Base-by-base conservation (phyloP, 2,329 filamentous ascomycete genomes). In the Fusarium bactridioides region DNA sequence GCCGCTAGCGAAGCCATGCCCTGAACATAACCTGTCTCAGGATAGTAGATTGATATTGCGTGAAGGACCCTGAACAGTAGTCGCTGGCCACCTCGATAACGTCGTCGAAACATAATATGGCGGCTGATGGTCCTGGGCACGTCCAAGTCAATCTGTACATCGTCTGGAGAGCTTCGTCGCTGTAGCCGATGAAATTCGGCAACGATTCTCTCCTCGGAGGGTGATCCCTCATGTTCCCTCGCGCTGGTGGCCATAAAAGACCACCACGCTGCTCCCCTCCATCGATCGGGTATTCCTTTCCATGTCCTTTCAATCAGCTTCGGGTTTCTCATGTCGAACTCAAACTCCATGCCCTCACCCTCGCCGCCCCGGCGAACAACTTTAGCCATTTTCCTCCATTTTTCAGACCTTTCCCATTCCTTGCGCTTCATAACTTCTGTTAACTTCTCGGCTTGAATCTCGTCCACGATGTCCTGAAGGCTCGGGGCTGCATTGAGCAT, bases 221-320 rank as follows among this genome's bases (percentile, higher is more conserved):
- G 88, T 56, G 88, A 89, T 25, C 73, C 77, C n/a, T 89, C 86
- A 56, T 86, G 83, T 70, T 89, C 89, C 78, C 88, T 91, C 38
- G 94, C 94, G 72, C 93, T 95, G 13, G 92, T 85, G 11, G 90
- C 88, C 33, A 99, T 87, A 79, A 99, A 99, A 8, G 94, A 94
- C 83, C 95, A 95, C 96, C 96, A 99, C 5, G 95, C 96, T 4
- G 94, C 92, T 37, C 92, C 90, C 57, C 96, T 92, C 96, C 96
- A 99, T 70, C 94, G 91, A 82, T 99, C 96, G 1, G 96, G 96
- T 71, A 99, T 97, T 35, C 96, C 96, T 80, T 99, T 99, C 96
- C 96, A 99, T 3, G 94, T 97, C 62, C 96, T 90, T 74, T 95
- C 92, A 65, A 97, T 91, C 47, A 99, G 85, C 80, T 98, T 95